Conservation (phyloP, 768 basidiomycete species). For the Tulasnella sp. region DNA sequence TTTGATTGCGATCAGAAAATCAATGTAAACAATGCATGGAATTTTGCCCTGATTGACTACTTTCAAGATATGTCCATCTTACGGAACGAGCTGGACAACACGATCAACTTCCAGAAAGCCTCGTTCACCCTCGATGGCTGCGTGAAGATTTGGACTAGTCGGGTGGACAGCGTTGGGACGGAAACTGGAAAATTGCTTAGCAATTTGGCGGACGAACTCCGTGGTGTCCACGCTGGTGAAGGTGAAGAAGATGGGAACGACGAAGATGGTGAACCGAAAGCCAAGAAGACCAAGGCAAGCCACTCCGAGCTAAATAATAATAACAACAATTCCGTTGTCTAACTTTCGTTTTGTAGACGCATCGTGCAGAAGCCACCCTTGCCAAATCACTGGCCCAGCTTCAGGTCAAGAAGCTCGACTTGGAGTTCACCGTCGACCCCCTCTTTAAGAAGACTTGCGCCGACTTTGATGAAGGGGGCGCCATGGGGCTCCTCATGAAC, state of each 20-base stretch:
- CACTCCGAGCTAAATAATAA: not conserved
- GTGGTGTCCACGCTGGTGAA: constrained; percentile 35
- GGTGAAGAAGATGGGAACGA: constrained; percentile 53
- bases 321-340: not conserved
- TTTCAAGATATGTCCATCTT: constrained; percentile 97
- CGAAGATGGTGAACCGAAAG: constrained; percentile 48
- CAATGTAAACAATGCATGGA: constrained; percentile 95
- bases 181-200: constrained; percentile 92
- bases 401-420: constrained; percentile 82
- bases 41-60: constrained; percentile 94
- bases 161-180: constrained; percentile 92
- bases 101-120: constrained; percentile 98
- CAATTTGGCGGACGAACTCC: constrained; percentile 64
- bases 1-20: constrained; percentile 66
- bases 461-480: constrained; percentile 98
- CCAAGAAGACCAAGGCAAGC: constrained; percentile 36
- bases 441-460: constrained; percentile 96
- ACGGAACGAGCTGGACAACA: constrained; percentile 84
- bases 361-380: constrained; percentile 72
- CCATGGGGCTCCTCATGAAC: constrained; percentile 92
- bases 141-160: constrained; percentile 98
- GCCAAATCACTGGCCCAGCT: constrained; percentile 75
- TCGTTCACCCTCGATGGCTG: constrained; percentile 96
- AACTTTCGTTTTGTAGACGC: constrained; percentile 26
- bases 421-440: constrained; percentile 94